These are phyloP conservation scores for Irpex lacteus DNA, from an alignment of 1,284 basidiomycete genomes.

Conservation along the genomic window DNA sequence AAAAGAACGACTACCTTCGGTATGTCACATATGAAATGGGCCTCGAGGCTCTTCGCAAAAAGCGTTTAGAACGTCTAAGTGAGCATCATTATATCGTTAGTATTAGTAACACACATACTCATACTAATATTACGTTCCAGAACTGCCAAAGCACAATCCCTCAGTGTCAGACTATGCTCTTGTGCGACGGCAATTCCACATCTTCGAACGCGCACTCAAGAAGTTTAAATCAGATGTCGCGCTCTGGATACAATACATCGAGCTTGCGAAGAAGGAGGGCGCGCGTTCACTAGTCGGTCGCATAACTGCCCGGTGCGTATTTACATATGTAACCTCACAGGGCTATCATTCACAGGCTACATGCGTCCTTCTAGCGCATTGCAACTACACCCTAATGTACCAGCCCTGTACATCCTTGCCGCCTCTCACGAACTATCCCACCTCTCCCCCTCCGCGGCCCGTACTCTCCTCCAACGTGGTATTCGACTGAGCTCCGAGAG, in stretches of 20 bases:
- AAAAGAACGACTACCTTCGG: constrained; percentile 86
- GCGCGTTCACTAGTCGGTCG: constrained; percentile 80
- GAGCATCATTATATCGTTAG: constrained; percentile 28
- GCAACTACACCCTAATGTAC: constrained; percentile 80
- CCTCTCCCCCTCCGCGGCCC: constrained; percentile 78
- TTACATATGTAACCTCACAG: not conserved
- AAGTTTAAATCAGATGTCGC: constrained; percentile 88
- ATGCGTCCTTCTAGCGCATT: constrained; percentile 55
- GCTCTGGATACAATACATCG: constrained; percentile 88
- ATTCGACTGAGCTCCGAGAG: constrained; percentile 74
- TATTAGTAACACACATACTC: not conserved
- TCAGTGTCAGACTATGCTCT: constrained; percentile 83
- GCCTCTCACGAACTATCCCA: constrained; percentile 84
- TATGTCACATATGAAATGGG: constrained; percentile 94
- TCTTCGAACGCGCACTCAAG: constrained; percentile 87
- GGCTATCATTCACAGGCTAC: not conserved
- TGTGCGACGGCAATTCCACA: constrained; percentile 80
- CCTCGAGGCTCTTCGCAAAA: constrained; percentile 77
- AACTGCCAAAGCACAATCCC: constrained; percentile 48
- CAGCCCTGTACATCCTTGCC: constrained; percentile 82
- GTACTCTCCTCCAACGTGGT: constrained; percentile 83
- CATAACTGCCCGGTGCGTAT: constrained; percentile 67
- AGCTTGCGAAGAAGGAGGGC: constrained; percentile 78
- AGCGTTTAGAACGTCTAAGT: constrained; percentile 75
- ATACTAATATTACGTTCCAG: constrained; percentile 30